These are phyloP conservation scores for Dalbergia cultrata DNA, from an alignment of 306 rosid species.

Conservation along the genomic window DNA sequence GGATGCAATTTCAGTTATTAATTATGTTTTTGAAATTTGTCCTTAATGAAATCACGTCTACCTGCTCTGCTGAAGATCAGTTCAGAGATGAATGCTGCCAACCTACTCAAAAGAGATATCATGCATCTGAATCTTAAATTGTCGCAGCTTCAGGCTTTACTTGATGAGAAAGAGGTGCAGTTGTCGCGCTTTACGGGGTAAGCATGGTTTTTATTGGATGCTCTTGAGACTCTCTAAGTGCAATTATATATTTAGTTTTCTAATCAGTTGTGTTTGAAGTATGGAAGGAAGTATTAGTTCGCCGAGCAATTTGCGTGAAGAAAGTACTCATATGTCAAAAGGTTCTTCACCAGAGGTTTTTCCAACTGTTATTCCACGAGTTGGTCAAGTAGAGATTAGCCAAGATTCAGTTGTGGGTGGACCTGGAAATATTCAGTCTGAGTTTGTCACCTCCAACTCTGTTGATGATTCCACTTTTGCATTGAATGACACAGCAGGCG, in stretches of 20 bases:
- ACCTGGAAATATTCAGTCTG: constrained; percentile 52
- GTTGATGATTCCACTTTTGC: constrained; percentile 50
- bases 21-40: background rate
- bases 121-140: constrained; percentile 76
- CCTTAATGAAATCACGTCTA: constrained; percentile 81
- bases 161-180: constrained; percentile 82
- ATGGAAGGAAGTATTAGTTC: constrained; percentile 61
- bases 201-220: constrained; percentile 19
- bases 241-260: constrained; percentile 21
- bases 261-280: constrained; percentile 53
- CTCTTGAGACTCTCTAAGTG: background rate
- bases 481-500: constrained; percentile 56
- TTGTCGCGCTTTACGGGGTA: constrained; percentile 77
- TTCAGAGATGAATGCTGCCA: constrained; percentile 76
- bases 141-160: constrained; percentile 83
- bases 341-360: constrained; percentile 52
- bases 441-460: constrained; percentile 49
- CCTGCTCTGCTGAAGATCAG: constrained; percentile 89
- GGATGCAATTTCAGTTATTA: too few species aligned
- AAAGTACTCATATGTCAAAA: constrained; percentile 53
- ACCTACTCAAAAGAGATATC: constrained; percentile 78
- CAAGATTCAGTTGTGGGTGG: constrained; percentile 58
- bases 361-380: constrained; percentile 48
- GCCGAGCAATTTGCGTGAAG: constrained; percentile 63
- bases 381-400: constrained; percentile 51